Evolutionary conservation across 108 stramenopile genomes (phyloP), one percentile per base, ranked within the genome.

Genomic region (Stephanodiscus triporus): DNA sequence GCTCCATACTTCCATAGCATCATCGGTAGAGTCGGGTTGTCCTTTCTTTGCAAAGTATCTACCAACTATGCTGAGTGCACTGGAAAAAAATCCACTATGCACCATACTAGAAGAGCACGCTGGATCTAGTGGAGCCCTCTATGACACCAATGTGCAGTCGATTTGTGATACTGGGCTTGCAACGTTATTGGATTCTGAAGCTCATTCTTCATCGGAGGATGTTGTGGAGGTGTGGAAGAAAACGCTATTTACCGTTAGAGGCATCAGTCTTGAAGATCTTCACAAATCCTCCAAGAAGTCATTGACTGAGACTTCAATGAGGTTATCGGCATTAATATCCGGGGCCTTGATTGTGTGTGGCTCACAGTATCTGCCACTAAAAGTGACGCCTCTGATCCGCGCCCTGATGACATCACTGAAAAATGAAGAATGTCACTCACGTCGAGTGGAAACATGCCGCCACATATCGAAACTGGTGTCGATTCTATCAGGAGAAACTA

Each of bases 401-500:
- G 60, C 86, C 2, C 63, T 93, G 36, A 85, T 93, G 78, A 91
- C 92, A 51, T 88, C 88, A 19, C 45, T 93, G 24, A 86, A 83
- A 54, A 93, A 87, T 57, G 92, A 91, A 78, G 72, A 77, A 16
- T 80, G 62, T 17, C 37, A 56, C 40, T 32, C 17, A 7, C 70
- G 84, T 49, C 45, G 40, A 27, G 20, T 9, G 20, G 72, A 70
- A 51, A 76, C 63, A 34, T 73, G 87, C 64, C 48, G 47, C 5
- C 69, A 78, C 49, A 77, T 86, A 50, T 74, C 73, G 22, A 54
- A 63, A n/a, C 54, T 87, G 16, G 49, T 84, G 38, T 5, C 29
- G 34, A 60, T 81, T 9, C 19, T 84, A 48, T 72, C 80, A 13
- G 57, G 40, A 34, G 19, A 77, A 36, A 29, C 70, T 14, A 50